A percentile compares a stretch with the other conserved stretches of the same genome.
These are phyloP conservation scores for Orbilia ellipsospora DNA, from an alignment of 2,329 filamentous ascomycete species.

Conservation along the genomic window DNA sequence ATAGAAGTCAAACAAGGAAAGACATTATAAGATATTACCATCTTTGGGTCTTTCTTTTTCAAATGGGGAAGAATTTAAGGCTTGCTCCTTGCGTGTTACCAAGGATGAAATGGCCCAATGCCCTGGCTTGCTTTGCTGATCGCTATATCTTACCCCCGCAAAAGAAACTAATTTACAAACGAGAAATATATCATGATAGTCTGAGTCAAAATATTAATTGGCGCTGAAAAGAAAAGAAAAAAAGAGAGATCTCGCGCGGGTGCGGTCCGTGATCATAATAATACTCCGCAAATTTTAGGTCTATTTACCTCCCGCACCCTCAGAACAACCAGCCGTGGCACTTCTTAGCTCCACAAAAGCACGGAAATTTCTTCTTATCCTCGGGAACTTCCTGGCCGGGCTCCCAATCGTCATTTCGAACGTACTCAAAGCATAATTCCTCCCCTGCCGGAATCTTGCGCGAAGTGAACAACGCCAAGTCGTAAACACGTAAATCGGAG, in stretches of 20 bases:
- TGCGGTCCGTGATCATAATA: not conserved
- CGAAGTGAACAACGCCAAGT: constrained; percentile 79
- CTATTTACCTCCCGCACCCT: not conserved
- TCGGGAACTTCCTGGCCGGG: constrained; percentile 63
- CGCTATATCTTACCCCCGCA: too few relatives aligned
- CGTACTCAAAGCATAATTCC: constrained; percentile 84
- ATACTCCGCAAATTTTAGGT: not conserved
- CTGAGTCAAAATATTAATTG: not conserved
- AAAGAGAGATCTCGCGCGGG: not conserved
- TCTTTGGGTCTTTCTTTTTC: too few relatives aligned
- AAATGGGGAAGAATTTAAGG: not conserved
- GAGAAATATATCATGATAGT: not conserved
- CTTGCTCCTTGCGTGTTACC: not conserved
- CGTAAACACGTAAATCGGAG: constrained; percentile 78
- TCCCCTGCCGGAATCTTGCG: constrained; percentile 73
- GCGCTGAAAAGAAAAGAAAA: not conserved
- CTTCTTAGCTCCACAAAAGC: constrained; percentile 71
- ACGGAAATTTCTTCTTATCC: constrained; percentile 63
- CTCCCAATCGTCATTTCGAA: constrained; percentile 71
- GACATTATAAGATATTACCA: not conserved
- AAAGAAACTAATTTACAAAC: constrained; percentile 2
- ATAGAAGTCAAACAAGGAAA: not conserved
- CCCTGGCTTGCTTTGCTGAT: too few relatives aligned
- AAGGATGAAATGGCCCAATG: not conserved
- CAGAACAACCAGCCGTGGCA: constrained; percentile 78